Percentiles rank a stretch among this genome's conserved stretches.
These are phyloP conservation scores for Cronartium ribicola DNA, from an alignment of 1,284 basidiomycete species.

Conservation along the genomic window DNA sequence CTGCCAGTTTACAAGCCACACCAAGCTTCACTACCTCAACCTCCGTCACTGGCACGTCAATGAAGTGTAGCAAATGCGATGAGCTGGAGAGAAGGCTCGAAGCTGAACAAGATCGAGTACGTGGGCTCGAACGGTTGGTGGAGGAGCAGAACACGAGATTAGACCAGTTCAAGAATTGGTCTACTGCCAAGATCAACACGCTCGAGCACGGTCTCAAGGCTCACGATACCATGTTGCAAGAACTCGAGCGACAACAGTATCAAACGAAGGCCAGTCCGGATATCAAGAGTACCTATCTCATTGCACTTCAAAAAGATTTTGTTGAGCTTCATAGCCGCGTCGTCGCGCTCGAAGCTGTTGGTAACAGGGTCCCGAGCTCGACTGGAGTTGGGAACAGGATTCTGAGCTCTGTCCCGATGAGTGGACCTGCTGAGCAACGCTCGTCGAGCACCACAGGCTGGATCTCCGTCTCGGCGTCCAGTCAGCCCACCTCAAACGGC, in stretches of 20 bases:
- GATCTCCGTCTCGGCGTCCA: neutral
- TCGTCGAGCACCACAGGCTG: neutral
- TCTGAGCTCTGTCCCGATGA: neutral
- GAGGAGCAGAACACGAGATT: slow-evolving; percentile 17
- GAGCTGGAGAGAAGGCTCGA: slow-evolving; percentile 7
- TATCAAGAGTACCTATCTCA: slow-evolving; percentile 33
- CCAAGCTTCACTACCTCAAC: slow-evolving; percentile 4
- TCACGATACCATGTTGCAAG: slow-evolving; percentile 24
- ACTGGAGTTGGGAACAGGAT: neutral
- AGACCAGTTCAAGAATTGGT: slow-evolving; percentile 32
- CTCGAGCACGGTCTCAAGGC: slow-evolving; percentile 22
- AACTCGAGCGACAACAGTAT: slow-evolving; percentile 16
- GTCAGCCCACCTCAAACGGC: neutral
- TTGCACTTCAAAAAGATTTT: slow-evolving; percentile 39
- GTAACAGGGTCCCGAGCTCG: neutral
- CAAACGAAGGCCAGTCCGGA: slow-evolving; percentile 13
- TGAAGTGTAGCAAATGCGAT: slow-evolving; percentile 11
- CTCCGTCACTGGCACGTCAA: neutral
- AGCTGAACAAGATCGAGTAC: neutral
- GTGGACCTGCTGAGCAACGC: neutral
- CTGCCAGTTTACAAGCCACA: neutral
- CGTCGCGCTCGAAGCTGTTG: slow-evolving; percentile 10
- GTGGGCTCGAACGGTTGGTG: slow-evolving; percentile 7
- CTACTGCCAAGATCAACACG: slow-evolving; percentile 30
- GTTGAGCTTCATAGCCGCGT: slow-evolving; percentile 26